phyloP scores from a whole-genome alignment of 192 early-diverging fungal species.

The Globomyces pollinis-pini region DNA sequence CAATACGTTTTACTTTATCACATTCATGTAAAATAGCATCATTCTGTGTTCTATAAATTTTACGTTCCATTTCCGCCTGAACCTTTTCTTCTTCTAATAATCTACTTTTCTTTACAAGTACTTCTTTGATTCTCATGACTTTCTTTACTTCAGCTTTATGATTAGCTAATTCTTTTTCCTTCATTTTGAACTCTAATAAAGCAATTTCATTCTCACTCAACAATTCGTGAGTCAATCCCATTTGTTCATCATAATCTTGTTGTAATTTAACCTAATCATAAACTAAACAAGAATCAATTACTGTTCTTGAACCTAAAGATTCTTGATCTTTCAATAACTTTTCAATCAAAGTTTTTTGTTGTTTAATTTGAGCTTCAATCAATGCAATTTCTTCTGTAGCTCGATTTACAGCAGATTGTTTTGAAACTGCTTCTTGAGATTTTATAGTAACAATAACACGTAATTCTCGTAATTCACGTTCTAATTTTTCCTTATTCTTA shows the following conservation, averaged over 20 bases:
- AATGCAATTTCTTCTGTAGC: constrained; percentile 49
- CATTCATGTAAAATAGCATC: constrained; percentile 28
- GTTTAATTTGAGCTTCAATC: constrained; percentile 44
- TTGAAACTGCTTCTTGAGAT: constrained; percentile 49
- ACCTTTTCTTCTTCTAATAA: constrained; percentile 45
- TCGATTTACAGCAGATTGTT: constrained; percentile 53
- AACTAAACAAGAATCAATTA: no score
- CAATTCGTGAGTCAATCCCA: constrained; percentile 34
- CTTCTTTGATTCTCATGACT: constrained; percentile 39
- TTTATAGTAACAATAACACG: constrained; percentile 50
- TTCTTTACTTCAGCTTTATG: constrained; percentile 40
- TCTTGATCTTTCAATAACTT: constrained; percentile 51
- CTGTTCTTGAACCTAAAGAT: constrained; percentile 29
- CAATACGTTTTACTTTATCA: constrained; percentile 26
- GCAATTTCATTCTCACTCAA: constrained; percentile 38
- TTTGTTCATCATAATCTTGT: constrained; percentile 51
- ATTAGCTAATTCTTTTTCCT: constrained; percentile 37
- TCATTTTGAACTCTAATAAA: constrained; percentile 31
- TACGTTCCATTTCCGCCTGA: constrained; percentile 44
- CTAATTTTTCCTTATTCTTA: constrained; percentile 50
- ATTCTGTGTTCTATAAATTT: constrained; percentile 29
- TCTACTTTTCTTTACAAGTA: constrained; percentile 46
- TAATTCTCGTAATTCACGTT: constrained; percentile 48
- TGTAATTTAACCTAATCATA: no score
- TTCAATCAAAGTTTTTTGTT: constrained; percentile 46